Evolutionary conservation across 1,284 basidiomycete genomes (phyloP), one percentile per base, ranked within the genome.

Genomic region (Porogramme epimiltina): DNA sequence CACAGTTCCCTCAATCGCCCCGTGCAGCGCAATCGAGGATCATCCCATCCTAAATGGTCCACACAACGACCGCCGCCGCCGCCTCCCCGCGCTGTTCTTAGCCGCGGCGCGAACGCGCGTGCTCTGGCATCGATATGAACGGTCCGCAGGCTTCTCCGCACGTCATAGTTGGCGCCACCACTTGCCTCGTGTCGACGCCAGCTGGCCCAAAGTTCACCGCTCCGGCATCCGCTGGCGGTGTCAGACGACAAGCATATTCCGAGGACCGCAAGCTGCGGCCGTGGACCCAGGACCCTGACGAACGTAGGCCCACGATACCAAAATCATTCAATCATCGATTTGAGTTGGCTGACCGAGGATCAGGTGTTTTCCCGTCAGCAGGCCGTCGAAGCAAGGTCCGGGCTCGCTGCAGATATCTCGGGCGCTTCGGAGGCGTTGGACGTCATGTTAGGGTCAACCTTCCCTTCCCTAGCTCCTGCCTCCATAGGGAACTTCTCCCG

Each of bases 291-390:
- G 55, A 54, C 55, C 49, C 51, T 51, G 54, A 49, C 31, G 31
- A n/a, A 41, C 47, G 43, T 45, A 51, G 41, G 41, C 41, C 47
- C 45, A 22, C 19, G 34, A 37, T 45, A 47, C 28, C 40, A 25
- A 36, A 20, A 37, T 20, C 37, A n/a, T n/a, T n/a, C 47, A 26
- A 31, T 47, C 39, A 51, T 39, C 52, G 44, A 42, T 53, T 45
- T 47, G 46, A 49, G 52, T 47, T 46, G 36, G 45, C 49, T 47
- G 45, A 50, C 38, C 56, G 54, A 51, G 54, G 57, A 59, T 59
- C 57, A 52, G 54, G 51, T 51, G 38, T 25, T 16, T 6, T 13
- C 28, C 28, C 28, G 28, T 31, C 13, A 8, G 28, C 28, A 51
- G 51, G 44, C 51, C 26, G 40, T 48, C 45, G 57, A 49, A 55